Conservation (phyloP, 1,284 basidiomycete genomes). For the Malassezia dermatis region DNA sequence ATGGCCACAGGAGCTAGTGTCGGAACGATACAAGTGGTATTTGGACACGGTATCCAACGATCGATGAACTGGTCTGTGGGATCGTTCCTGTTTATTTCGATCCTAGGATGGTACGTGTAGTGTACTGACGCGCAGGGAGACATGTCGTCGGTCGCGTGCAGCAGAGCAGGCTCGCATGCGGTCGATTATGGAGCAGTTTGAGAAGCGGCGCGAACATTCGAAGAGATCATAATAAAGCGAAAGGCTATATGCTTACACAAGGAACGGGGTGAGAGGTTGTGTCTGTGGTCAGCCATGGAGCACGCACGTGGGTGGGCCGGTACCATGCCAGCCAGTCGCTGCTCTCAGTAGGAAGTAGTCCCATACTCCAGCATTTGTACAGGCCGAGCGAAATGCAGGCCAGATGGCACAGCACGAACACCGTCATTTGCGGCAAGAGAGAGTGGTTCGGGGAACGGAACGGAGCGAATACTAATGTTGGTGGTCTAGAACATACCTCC, state of each 20-base stretch:
- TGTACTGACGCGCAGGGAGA: slow-evolving; percentile 10
- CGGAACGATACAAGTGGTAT: slow-evolving; percentile 9
- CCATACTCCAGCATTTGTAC: slow-evolving; percentile 48
- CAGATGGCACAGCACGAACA: slow-evolving; percentile 36
- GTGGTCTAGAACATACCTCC: slow-evolving; percentile 17
- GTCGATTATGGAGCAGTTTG: slow-evolving; percentile 1
- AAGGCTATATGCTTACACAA: not conserved
- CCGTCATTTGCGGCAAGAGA: slow-evolving; percentile 29
- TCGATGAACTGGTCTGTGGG: slow-evolving; percentile 14
- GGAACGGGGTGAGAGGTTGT: not conserved
- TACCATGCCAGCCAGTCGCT: slow-evolving; percentile 47
- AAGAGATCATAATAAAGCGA: not conserved
- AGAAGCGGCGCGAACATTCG: not conserved
- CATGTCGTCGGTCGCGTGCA: slow-evolving; percentile 13
- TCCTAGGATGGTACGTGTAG: slow-evolving; percentile 11
- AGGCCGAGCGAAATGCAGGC: slow-evolving; percentile 30
- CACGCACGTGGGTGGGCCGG: slow-evolving; percentile 32
- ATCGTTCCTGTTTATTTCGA: slow-evolving; percentile 11
- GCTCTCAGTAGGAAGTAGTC: slow-evolving; percentile 41
- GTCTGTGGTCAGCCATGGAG: not conserved
- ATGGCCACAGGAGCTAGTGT: slow-evolving; percentile 11
- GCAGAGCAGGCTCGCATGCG: slow-evolving; percentile 10
- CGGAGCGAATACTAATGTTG: slow-evolving; percentile 28
- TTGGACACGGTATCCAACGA: not conserved
- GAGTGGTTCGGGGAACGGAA: slow-evolving; percentile 29